Conservation (phyloP, 1,139 yeast genomes). For the Protomyces macrosporus region DNA sequence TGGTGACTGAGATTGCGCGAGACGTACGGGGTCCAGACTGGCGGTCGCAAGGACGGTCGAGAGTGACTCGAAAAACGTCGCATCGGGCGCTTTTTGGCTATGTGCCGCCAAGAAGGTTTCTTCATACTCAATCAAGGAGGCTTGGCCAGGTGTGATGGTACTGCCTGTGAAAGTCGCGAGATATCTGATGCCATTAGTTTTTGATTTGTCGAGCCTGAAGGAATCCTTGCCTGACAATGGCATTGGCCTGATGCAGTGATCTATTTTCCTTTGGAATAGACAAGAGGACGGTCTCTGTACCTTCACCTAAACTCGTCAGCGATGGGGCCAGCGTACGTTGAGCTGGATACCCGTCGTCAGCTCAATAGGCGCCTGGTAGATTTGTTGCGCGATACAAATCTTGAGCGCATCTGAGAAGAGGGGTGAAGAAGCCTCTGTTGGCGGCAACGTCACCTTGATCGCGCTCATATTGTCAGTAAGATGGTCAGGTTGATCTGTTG, state of each 20-base stretch:
- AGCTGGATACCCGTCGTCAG: conserved; percentile 2
- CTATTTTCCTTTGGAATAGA: conserved; percentile 7
- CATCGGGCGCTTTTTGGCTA: conserved; percentile 24
- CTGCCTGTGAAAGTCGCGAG: conserved; percentile 29
- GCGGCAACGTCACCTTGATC: background rate
- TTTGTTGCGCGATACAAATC: conserved; percentile 22
- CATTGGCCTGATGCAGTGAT: conserved; percentile 64
- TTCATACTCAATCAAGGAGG: conserved; percentile 31
- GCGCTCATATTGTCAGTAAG: background rate
- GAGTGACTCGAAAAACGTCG: conserved; percentile 1
- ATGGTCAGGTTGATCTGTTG: background rate
- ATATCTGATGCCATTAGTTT: background rate
- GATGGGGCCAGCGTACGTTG: background rate
- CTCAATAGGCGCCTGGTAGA: conserved; percentile 6
- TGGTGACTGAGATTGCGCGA: background rate
- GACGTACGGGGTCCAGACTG: conserved; percentile 30
- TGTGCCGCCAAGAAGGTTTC: conserved; percentile 33
- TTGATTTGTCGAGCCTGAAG: background rate
- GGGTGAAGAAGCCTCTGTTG: conserved; percentile 5
- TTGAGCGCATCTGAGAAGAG: conserved; percentile 24
- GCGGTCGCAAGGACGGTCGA: conserved; percentile 26
- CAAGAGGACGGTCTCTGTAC: background rate
- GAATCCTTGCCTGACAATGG: conserved; percentile 60
- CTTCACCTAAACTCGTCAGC: background rate
- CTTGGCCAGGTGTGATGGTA: conserved; percentile 23